Evolutionary conservation across 2,329 filamentous ascomycete genomes (phyloP), one percentile per base, ranked within the genome.

Genomic region (Stagonosporopsis cucurbitacearum): DNA sequence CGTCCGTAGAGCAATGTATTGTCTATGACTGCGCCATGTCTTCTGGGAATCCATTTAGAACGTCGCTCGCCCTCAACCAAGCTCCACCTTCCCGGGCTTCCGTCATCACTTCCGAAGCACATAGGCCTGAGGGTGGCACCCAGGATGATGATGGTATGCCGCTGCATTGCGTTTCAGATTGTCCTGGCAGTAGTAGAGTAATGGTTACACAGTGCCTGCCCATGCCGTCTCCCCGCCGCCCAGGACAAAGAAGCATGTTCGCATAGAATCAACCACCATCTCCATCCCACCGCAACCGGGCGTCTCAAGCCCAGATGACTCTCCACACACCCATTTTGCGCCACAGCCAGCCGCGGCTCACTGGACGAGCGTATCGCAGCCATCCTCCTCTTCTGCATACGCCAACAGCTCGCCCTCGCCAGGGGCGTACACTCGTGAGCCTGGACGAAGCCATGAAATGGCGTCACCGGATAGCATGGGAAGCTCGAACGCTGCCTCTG

Each of bases 181-280:
- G 59, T 53, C 30, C 56, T 28, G 62, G 67, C 60, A 66, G 64
- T 52, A 57, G 57, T 62, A 59, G 62, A 72, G 68, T 75, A 74
- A 75, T 72, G 59, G 55, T 68, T 63, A 58, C 59, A 68, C 64
- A 75, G 73, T 65, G 55, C 64, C 60, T 62, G 65, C 67, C 59
- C 60, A 59, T 41, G 52, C 54, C 58, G 50, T 60, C 52, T 50
- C 69, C 40, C 56, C 60, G 60, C 55, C 59, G 55, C 62, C 65
- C 54, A 68, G 64, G 68, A 80, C 84, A 56, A 89, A 89, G 76
- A 88, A 85, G 64, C 68, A 68, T 67, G 88, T 90, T 57, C 85
- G 87, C 67, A 78, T 79, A 67, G 74, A 75, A 50, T 78, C 77
- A 42, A 76, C 77, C 36, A 70, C 75, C 32, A 68, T 70, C 23